Conservation (phyloP, 73 alveolate genomes). For the Paramecium sexaurelia region DNA sequence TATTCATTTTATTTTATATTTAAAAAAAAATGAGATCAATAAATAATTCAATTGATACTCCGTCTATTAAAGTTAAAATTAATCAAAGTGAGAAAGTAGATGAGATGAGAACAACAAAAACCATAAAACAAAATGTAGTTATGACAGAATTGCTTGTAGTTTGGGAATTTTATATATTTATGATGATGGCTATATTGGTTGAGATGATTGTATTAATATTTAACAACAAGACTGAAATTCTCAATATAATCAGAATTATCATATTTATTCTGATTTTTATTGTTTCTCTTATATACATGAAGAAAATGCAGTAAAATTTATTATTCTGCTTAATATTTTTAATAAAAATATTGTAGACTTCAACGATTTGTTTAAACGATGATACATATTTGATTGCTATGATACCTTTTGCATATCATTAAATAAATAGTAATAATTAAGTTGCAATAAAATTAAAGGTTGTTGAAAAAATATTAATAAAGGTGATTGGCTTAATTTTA, state of each 20-base stretch:
- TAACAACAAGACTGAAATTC: not conserved
- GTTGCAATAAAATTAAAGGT: not conserved
- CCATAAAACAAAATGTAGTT: not conserved
- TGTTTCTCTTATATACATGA: not conserved
- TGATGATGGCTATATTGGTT: not conserved
- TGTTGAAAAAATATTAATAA: not conserved
- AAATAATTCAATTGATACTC: slow-evolving; percentile 21
- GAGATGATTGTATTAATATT: not conserved
- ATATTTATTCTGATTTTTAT: not conserved
- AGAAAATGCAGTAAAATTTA: not conserved
- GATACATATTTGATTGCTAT: not conserved
- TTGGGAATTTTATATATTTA: not conserved
- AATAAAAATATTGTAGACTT: not conserved
- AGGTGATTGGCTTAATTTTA: not conserved
- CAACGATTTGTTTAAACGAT: not conserved
- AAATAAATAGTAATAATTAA: not conserved
- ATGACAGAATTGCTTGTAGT: not conserved
- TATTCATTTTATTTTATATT: not conserved
- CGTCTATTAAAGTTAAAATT: not conserved
- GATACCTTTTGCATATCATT: not conserved
- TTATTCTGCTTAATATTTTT: not conserved
- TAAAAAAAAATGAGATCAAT: slow-evolving; percentile 29
- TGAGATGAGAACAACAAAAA: slow-evolving; percentile 19
- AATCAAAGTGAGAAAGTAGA: not conserved
- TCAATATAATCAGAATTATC: not conserved